phyloP scores from a whole-genome alignment of 192 early-diverging fungal species.

The Piromyces finnis region DNA sequence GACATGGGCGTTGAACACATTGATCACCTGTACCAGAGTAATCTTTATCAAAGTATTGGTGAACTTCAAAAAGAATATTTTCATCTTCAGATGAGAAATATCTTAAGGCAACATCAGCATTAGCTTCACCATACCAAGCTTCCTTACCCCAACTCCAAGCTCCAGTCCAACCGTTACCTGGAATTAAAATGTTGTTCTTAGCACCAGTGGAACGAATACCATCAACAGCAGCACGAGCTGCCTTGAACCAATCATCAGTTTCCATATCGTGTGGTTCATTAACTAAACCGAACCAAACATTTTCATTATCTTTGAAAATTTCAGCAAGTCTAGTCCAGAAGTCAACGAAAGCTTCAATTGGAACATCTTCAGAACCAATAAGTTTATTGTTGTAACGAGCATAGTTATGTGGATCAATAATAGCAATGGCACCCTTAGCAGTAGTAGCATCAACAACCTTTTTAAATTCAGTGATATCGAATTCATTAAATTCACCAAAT shows the following conservation, averaged over 20 bases:
- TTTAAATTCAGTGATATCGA: no score
- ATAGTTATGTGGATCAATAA: background rate
- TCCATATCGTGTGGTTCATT: slow-evolving; percentile 5
- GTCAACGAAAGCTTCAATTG: background rate
- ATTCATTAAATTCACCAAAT: no score
- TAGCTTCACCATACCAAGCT: background rate
- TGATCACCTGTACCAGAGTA: background rate
- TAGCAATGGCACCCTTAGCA: background rate
- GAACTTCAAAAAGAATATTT: slow-evolving; percentile 12
- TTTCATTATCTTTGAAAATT: background rate
- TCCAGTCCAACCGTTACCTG: slow-evolving; percentile 8
- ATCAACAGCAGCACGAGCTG: slow-evolving; percentile 7
- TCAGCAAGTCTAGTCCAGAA: background rate
- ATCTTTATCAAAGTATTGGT: slow-evolving; percentile 13
- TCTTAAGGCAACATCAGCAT: slow-evolving; percentile 6
- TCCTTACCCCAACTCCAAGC: slow-evolving; percentile 6
- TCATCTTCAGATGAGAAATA: slow-evolving; percentile 8
- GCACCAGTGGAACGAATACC: slow-evolving; percentile 11
- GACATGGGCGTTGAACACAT: slow-evolving; percentile 3
- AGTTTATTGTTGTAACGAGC: no score
- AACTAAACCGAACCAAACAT: slow-evolving; percentile 6
- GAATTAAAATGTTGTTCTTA: slow-evolving; percentile 7
- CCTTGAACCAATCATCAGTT: slow-evolving; percentile 1
- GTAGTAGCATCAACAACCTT: background rate
- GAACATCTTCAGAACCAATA: background rate